These are phyloP conservation scores for Cercospora sp. DNA, from an alignment of 2,329 filamentous ascomycete species.

Conservation along the genomic window DNA sequence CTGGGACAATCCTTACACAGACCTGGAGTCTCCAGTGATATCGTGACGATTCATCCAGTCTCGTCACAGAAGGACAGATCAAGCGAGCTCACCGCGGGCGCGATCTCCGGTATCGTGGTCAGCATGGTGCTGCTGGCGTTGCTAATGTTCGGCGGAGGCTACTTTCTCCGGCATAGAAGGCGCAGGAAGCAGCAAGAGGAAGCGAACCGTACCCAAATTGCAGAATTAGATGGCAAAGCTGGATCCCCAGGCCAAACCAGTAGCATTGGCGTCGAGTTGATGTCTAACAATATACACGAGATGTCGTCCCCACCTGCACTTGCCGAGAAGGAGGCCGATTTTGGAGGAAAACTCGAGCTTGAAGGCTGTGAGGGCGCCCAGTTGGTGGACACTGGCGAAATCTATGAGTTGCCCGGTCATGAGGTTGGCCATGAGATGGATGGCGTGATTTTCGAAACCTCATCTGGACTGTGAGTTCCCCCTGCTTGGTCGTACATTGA, in stretches of 20 bases:
- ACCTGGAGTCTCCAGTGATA: constrained; percentile 8
- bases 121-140: background rate
- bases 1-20: constrained; percentile 17
- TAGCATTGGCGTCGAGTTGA: background rate
- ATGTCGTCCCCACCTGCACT: background rate
- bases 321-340: background rate
- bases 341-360: background rate
- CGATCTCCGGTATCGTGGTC: background rate
- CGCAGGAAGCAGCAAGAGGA: background rate
- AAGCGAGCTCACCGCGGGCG: background rate
- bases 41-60: constrained; percentile 10
- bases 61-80: background rate
- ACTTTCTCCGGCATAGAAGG: background rate
- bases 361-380: background rate
- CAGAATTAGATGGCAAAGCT: background rate
- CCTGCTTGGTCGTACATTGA: background rate
- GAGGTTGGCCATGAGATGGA: constrained; percentile 1
- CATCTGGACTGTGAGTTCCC: background rate
- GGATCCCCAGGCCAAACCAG: background rate
- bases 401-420: background rate
- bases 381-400: background rate
- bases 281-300: background rate
- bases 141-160: background rate
- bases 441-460: background rate
- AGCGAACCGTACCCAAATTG: background rate